A percentile compares a stretch with the other conserved stretches of the same genome.
Conservation (phyloP, 208 protist genomes). For the Acanthamoeba lenticulata region DNA sequence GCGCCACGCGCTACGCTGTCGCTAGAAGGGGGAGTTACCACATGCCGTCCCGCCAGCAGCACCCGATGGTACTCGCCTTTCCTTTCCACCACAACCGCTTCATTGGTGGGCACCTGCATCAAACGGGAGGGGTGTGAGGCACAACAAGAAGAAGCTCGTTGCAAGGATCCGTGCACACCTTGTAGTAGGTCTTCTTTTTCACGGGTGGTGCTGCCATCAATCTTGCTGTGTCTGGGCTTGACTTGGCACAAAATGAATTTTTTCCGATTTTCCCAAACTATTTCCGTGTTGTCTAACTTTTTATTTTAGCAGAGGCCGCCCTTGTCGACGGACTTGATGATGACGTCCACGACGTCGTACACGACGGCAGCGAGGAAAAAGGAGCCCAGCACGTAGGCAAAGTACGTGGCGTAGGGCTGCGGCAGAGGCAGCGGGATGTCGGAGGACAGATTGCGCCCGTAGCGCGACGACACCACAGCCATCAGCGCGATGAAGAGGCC, state of each 20-base stretch:
- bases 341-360: slow-evolving; percentile 67
- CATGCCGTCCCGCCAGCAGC: background rate
- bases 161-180: too few relatives aligned
- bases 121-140: too few relatives aligned
- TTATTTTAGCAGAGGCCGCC: background rate
- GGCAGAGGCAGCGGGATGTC: slow-evolving; percentile 64
- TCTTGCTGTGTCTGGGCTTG: too few relatives aligned
- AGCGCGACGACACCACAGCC: background rate
- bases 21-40: background rate
- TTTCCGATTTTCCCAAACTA: too few relatives aligned
- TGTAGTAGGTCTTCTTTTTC: background rate
- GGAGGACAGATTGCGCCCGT: background rate
- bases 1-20: background rate
- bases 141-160: too few relatives aligned
- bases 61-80: background rate
- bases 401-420: background rate
- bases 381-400: background rate
- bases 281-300: too few relatives aligned
- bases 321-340: background rate
- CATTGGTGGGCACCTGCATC: background rate
- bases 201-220: background rate
- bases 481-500: slow-evolving; percentile 37
- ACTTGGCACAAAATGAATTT: too few relatives aligned
- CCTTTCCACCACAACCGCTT: background rate
- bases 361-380: slow-evolving; percentile 71